These are phyloP conservation scores for Silene noctiflora DNA, from an alignment of 179 eudicot genomes.

Conservation along the genomic window DNA sequence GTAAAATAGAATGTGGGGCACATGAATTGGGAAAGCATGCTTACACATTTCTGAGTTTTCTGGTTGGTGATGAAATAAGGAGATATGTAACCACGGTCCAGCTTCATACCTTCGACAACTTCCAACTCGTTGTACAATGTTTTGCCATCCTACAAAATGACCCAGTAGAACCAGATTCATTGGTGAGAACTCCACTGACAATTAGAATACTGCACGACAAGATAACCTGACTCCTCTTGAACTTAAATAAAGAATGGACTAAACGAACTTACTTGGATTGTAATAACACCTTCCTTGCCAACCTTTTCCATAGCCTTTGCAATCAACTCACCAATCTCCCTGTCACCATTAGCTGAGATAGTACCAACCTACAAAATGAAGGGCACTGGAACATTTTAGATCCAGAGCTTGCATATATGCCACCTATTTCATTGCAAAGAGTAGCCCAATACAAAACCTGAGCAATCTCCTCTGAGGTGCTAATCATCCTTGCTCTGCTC, in stretches of 20 bases:
- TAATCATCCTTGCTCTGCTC: conserved; percentile 90
- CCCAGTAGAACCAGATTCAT: not conserved
- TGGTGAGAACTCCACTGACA: not conserved
- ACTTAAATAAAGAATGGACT: not conserved
- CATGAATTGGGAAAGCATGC: conserved; percentile 13
- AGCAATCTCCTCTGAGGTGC: conserved; percentile 96
- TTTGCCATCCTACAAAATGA: conserved; percentile 64
- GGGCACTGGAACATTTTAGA: not conserved
- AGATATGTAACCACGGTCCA: conserved; percentile 84
- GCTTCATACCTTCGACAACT: conserved; percentile 92
- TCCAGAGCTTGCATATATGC: not conserved
- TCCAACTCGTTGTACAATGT: conserved; percentile 74
- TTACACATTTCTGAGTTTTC: conserved; percentile 80
- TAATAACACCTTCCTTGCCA: conserved; percentile 87
- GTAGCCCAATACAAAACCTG: conserved; percentile 48
- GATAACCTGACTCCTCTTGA: not conserved
- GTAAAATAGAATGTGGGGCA: not conserved
- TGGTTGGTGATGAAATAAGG: conserved; percentile 73
- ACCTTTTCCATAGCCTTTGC: conserved; percentile 95
- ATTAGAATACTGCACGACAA: not conserved
- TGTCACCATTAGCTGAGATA: conserved; percentile 80
- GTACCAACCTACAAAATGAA: conserved; percentile 58
- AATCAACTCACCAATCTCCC: conserved; percentile 82
- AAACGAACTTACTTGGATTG: conserved; percentile 55
- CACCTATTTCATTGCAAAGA: not conserved